A percentile compares a stretch with the other conserved stretches of the same genome.
These are phyloP conservation scores for Lichtheimia ramosa DNA, from an alignment of 371 early-diverging fungal species.

Conservation along the genomic window DNA sequence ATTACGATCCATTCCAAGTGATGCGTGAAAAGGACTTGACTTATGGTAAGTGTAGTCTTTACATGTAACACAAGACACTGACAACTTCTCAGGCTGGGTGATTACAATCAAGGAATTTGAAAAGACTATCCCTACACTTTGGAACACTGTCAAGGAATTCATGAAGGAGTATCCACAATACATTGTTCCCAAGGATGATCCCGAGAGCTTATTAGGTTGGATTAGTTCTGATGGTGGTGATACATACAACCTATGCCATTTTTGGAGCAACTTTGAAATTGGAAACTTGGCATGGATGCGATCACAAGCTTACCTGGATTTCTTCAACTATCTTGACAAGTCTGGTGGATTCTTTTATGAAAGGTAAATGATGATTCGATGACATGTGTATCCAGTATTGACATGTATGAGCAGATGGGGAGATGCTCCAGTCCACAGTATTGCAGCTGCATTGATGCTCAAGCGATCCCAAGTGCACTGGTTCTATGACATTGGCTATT, in stretches of 20 bases:
- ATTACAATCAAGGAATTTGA: conserved; percentile 79
- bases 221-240: conserved; percentile 36
- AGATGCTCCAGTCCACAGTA: conserved; percentile 95
- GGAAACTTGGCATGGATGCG: conserved; percentile 82
- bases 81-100: conserved; percentile 59
- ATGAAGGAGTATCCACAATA: conserved; percentile 40
- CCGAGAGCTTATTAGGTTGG: conserved; percentile 32
- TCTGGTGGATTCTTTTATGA: conserved; percentile 95
- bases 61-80: no score
- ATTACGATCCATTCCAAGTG: conserved; percentile 89
- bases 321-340: conserved; percentile 83
- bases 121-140: conserved; percentile 81
- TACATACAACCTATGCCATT: conserved; percentile 81
- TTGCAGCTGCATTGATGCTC: conserved; percentile 73
- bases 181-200: conserved; percentile 17
- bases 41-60: conserved; percentile 57
- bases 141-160: conserved; percentile 60
- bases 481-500: conserved; percentile 86
- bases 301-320: conserved; percentile 65
- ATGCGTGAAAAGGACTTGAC: conserved; percentile 77
- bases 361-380: conserved; percentile 41
- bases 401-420: conserved; percentile 88
- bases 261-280: conserved; percentile 79
- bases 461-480: conserved; percentile 77
- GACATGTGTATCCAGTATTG: conserved; percentile 44